Percentiles rank a stretch among this genome's conserved stretches.
phyloP scores from a whole-genome alignment of 2,329 filamentous ascomycete genomes.

The Blastomyces parvus region DNA sequence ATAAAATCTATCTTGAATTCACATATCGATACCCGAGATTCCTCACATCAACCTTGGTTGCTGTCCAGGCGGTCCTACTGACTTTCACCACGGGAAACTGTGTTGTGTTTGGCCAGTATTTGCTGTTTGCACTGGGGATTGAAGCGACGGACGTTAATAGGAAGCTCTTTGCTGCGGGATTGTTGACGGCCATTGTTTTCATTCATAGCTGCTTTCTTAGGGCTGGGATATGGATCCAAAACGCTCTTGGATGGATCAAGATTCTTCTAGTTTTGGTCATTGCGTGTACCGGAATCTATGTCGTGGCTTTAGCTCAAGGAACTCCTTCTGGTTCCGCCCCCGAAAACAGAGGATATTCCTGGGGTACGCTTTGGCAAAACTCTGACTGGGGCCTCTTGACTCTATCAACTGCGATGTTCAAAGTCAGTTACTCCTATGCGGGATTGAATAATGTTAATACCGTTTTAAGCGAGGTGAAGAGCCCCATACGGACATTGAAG shows the following conservation, averaged over 20 bases:
- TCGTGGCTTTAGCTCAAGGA: neutral
- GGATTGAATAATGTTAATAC: slow-evolving; percentile 57
- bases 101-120: slow-evolving; percentile 58
- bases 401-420: slow-evolving; percentile 50
- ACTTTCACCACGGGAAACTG: slow-evolving; percentile 62
- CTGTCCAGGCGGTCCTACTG: slow-evolving; percentile 53
- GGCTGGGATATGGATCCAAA: slow-evolving; percentile 52
- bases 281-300: slow-evolving; percentile 3
- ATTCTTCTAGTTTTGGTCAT: slow-evolving; percentile 29
- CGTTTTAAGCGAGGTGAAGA: slow-evolving; percentile 60
- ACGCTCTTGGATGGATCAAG: slow-evolving; percentile 54
- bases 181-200: slow-evolving; percentile 4
- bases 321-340: neutral
- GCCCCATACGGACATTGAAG: slow-evolving; percentile 57
- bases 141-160: slow-evolving; percentile 22
- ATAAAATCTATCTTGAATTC: slow-evolving; percentile 63
- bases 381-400: slow-evolving; percentile 1
- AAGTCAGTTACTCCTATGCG: slow-evolving; percentile 56
- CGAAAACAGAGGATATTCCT: neutral
- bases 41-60: slow-evolving; percentile 55
- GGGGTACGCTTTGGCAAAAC: neutral
- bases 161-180: slow-evolving; percentile 1
- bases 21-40: slow-evolving; percentile 55
- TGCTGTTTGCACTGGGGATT: slow-evolving; percentile 48
- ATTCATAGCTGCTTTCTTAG: slow-evolving; percentile 38